Percentiles rank a stretch among this genome's conserved stretches.
Evolutionary conservation across 768 basidiomycete genomes (phyloP).

Genomic region (Candolleomyces eurysporus): DNA sequence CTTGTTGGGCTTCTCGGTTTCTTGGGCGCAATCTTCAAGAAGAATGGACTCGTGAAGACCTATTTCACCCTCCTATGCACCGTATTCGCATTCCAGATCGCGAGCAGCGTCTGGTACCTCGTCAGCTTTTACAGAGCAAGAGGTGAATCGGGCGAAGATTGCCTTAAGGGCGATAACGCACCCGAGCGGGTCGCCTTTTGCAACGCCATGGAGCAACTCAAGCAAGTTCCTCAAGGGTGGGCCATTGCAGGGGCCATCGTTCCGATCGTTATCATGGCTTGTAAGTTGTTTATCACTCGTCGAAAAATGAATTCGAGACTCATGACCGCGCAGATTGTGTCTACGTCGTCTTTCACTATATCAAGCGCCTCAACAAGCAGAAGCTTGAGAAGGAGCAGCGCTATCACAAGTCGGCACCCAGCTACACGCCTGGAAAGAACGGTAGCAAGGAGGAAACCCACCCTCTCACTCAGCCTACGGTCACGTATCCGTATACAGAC

Average conservation of each 20-base stretch:
- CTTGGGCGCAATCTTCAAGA: constrained; percentile 38
- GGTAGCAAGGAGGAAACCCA: constrained; percentile 23
- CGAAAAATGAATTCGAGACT: constrained; percentile 1
- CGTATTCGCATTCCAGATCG: constrained; percentile 28
- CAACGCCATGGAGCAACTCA: constrained; percentile 23
- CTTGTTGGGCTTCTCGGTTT: constrained; percentile 36
- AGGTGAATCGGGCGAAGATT: constrained; percentile 23
- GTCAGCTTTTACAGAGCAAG: constrained; percentile 31
- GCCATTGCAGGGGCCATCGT: constrained; percentile 31
- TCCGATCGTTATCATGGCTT: constrained; percentile 36
- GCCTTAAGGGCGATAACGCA: constrained; percentile 24
- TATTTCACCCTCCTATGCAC: constrained; percentile 30
- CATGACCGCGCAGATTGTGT: constrained; percentile 30
- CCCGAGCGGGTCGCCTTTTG: constrained; percentile 26
- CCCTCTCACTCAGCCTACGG: constrained; percentile 24
- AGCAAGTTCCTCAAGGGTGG: constrained; percentile 24
- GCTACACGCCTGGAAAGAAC: constrained; percentile 24
- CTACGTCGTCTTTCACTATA: constrained; percentile 36
- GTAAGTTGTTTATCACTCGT: constrained; percentile 24
- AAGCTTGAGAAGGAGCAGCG: constrained; percentile 20
- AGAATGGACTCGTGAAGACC: constrained; percentile 31
- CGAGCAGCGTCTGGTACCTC: constrained; percentile 28
- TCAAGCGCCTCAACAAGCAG: constrained; percentile 28
- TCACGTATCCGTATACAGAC: constrained; percentile 32
- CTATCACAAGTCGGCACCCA: constrained; percentile 15